These are phyloP conservation scores for Hippophae rhamnoides DNA, from an alignment of 306 rosid genomes.

Conservation along the genomic window DNA sequence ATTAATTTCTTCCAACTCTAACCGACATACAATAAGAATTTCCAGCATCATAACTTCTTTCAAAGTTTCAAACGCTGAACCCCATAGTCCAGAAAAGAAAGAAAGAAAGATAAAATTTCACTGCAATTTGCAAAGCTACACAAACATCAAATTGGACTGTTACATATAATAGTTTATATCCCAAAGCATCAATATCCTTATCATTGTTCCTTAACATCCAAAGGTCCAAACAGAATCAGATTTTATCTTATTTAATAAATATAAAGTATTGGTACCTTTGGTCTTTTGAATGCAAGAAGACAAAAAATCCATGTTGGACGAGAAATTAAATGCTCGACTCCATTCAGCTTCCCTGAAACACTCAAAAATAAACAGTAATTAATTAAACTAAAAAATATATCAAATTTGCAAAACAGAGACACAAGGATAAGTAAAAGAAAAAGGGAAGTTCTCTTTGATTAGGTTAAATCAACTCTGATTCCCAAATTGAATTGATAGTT, in stretches of 20 bases:
- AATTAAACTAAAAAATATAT: neutral
- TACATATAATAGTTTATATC: too few species aligned
- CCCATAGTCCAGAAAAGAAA: neutral
- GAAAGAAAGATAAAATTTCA: too few species aligned
- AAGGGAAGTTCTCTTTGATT: slow-evolving; percentile 1
- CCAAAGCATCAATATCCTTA: too few species aligned
- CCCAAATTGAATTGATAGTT: neutral
- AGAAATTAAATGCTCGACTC: slow-evolving; percentile 77
- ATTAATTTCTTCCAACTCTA: neutral
- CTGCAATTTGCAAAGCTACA: too few species aligned
- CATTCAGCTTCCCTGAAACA: slow-evolving; percentile 77
- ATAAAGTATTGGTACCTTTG: slow-evolving; percentile 41
- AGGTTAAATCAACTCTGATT: slow-evolving; percentile 1
- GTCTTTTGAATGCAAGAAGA: slow-evolving; percentile 68
- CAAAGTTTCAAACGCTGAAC: neutral
- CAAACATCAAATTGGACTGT: too few species aligned
- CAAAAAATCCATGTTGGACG: slow-evolving; percentile 67
- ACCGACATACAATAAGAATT: neutral
- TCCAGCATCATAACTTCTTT: too few species aligned
- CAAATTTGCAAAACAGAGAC: neutral
- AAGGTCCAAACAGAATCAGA: too few species aligned
- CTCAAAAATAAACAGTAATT: slow-evolving; percentile 17
- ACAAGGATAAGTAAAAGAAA: neutral
- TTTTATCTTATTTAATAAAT: neutral
- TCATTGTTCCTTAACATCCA: too few species aligned